phyloP scores from a whole-genome alignment of 2,329 filamentous ascomycete genomes.

The Ploettnerulaceae sp. region DNA sequence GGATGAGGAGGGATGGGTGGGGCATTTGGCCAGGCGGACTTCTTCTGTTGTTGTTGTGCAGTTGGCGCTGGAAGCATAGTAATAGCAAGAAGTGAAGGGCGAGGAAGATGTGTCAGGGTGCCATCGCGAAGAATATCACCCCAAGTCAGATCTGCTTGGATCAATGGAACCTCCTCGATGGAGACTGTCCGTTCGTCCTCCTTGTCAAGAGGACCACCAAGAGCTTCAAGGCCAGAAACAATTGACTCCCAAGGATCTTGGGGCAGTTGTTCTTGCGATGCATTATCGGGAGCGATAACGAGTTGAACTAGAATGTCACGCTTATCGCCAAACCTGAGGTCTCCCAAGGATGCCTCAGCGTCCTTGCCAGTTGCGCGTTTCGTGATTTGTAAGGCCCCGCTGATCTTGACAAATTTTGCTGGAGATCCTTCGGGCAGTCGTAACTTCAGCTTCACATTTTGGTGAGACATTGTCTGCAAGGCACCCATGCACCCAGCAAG shows the following conservation, averaged over 20 bases:
- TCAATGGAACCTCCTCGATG: slow-evolving; percentile 89
- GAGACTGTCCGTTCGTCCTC: slow-evolving; percentile 80
- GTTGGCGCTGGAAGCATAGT: slow-evolving; percentile 76
- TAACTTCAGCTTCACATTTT: slow-evolving; percentile 94
- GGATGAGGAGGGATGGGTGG: slow-evolving; percentile 94
- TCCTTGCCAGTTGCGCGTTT: slow-evolving; percentile 93
- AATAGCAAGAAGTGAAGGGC: slow-evolving; percentile 87
- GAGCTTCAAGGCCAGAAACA: slow-evolving; percentile 87
- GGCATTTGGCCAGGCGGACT: slow-evolving; percentile 53
- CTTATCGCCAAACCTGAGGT: slow-evolving; percentile 94
- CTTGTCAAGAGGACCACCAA: slow-evolving; percentile 80
- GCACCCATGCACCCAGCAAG: slow-evolving; percentile 88
- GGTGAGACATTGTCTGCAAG: slow-evolving; percentile 92
- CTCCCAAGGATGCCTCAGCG: slow-evolving; percentile 86
- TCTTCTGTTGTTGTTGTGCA: slow-evolving; percentile 56
- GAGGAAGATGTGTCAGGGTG: slow-evolving; percentile 75
- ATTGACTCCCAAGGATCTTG: slow-evolving; percentile 97
- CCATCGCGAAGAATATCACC: slow-evolving; percentile 91
- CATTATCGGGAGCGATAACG: slow-evolving; percentile 82
- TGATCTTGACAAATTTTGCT: slow-evolving; percentile 98
- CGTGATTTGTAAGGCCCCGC: slow-evolving; percentile 89
- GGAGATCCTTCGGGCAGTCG: slow-evolving; percentile 92
- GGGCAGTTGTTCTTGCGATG: slow-evolving; percentile 72
- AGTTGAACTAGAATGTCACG: slow-evolving; percentile 88
- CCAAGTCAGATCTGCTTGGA: slow-evolving; percentile 91